Base-by-base conservation (phyloP, 441 rosid species). In the Populus tomentosa region DNA sequence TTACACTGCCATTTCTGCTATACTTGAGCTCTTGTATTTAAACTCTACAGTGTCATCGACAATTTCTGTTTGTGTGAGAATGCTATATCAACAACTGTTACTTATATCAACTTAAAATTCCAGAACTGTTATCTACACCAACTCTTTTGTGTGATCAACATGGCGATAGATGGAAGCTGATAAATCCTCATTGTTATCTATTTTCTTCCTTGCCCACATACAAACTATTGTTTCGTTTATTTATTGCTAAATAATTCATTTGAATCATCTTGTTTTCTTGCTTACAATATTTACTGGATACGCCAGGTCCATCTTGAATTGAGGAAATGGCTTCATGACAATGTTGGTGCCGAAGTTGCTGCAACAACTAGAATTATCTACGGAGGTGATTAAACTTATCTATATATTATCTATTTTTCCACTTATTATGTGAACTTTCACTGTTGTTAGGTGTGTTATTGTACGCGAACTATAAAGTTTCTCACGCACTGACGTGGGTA, bases 311-410 rank as follows among this genome's bases (percentile, higher is more conserved):
- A 89, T 78, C 40, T 32, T 50, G 89, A 86, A 50, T 80, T 89
- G 83, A 91, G 96, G 87, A 87, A 90, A 77, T 91, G 94, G 94
- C 87, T 91, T 50, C 73, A 71, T 5, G 79, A 85, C 66, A 87
- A 90, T 79, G 90, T 86, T 30, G 75, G 87, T 75, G 81, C 86
- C 24, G 92, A 87, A 73, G 85, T 87, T 78, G 93, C 94, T 69
- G 85, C 86, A 46, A 81, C 90, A 65, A 82, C 84, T 28, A 87
- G 95, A 85, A 87, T 91, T 65, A 89, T 89, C 59, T 91, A 90
- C 80, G 95, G 95, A 86, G 95, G 95, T 91, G 81, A 24, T 9
- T 70, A 6, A 26, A 26, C 28, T 35, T 75, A 5, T 56, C 11
- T 26, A 59, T 16, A 7, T 70, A 6, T 35, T 75, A 5, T 56